These are phyloP conservation scores for Vanilla planifolia DNA, from an alignment of 106 monocot species.

Conservation along the genomic window DNA sequence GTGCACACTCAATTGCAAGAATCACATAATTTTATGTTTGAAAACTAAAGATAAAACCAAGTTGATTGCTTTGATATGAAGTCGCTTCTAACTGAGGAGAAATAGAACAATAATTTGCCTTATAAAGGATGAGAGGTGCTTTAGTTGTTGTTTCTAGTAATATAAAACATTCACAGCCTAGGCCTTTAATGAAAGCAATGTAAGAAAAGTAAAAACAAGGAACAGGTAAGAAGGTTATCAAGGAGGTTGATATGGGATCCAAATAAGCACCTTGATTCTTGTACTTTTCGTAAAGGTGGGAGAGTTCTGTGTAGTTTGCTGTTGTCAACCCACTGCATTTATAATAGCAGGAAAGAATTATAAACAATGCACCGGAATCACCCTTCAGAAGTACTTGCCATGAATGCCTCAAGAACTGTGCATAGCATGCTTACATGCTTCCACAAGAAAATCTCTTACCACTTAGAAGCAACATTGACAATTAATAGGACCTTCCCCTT, in stretches of 20 bases:
- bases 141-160: background rate
- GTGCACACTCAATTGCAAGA: no score
- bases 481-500: conserved; percentile 82
- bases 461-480: conserved; percentile 98
- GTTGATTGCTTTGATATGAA: no score
- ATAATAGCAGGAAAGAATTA: conserved; percentile 5
- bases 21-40: no score
- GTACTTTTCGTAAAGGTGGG: conserved; percentile 94
- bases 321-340: conserved; percentile 80
- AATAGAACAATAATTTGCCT: background rate
- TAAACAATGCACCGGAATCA: no score
- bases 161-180: background rate
- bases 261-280: conserved; percentile 75
- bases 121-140: background rate
- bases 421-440: background rate
- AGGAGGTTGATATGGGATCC: background rate
- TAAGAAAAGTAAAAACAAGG: background rate
- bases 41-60: no score
- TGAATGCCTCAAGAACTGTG: background rate
- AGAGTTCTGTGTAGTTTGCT: conserved; percentile 89
- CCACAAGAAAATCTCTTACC: conserved; percentile 31
- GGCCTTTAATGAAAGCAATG: background rate
- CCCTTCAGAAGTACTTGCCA: background rate
- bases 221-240: no score
- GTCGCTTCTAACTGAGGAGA: background rate